Base-by-base conservation (phyloP, 1,284 basidiomycete species). In the Rhodotorula sp. region DNA sequence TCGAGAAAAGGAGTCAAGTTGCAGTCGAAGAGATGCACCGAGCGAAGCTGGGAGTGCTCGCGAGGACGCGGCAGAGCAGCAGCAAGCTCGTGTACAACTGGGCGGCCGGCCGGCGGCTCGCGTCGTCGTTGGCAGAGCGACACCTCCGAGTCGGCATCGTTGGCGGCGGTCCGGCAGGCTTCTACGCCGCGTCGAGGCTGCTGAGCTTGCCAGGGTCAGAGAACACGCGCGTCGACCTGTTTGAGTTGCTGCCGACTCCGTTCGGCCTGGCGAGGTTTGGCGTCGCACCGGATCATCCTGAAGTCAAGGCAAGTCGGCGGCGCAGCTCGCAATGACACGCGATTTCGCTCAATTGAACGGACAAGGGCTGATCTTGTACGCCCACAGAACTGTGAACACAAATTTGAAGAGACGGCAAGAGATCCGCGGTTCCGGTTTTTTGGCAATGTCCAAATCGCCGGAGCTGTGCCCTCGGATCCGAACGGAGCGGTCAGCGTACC, bases 281-380 rank as follows among this genome's bases (percentile, higher is more conserved):
- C 1, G 96, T 99, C 12, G 96, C 96, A 15, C 95, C 96, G 53
- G 96, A 99, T 82, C 96, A 99, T 81, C 94, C 95, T 1, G 95
- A 99, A 83, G 95, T 99, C 79, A 99, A 97, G 86, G 85, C 81
- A 29, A 17, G 37, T 17, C 55, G 48, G 48, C 55, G 55, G 56
- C 55, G 20, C 26, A 29, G 15, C 44, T 37, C 29, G 54, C 22
- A 30, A 29, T 68, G 24, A 59, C 61, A 54, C 12, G 18, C n/a
- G n/a, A 30, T 48, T 67, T 6, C 55, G n/a, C n/a, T 59, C n/a
- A 6, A 12, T 10, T 10, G 44, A 10, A 30, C 4, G 45, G 24
- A 24, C 45, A 6, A 18, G 12, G 18, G 18, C 51, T 2, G 22
- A n/a, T 15, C 1, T 12, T 22, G 17, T 10, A 17, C 55, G 63